Evolutionary conservation across 2,329 filamentous ascomycete species (phyloP).

Genomic region (Dactylonectria macrodidyma): DNA sequence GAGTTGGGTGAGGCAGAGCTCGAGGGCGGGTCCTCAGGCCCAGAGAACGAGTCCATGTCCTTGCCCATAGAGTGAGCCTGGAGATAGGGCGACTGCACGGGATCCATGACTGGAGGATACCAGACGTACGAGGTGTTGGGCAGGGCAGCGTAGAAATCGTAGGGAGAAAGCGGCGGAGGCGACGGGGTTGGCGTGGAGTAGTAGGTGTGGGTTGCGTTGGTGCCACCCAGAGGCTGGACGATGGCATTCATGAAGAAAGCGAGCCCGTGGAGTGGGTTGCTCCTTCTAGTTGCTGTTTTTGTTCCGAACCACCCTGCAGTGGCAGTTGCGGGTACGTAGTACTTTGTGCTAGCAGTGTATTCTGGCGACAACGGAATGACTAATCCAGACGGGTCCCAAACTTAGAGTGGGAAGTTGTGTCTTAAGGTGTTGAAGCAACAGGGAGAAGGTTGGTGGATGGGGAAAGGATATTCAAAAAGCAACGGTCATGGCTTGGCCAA

Average conservation of each 20-base stretch:
- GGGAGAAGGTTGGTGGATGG: background rate
- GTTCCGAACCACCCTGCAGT: constrained; percentile 15
- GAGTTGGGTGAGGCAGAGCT: constrained; percentile 47
- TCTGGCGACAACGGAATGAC: background rate
- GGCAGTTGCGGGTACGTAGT: constrained; percentile 7
- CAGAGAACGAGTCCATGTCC: constrained; percentile 35
- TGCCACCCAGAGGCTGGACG: constrained; percentile 27
- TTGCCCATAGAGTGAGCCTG: constrained; percentile 21
- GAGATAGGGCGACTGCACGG: constrained; percentile 25
- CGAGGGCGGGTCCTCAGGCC: constrained; percentile 36
- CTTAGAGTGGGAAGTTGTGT: background rate
- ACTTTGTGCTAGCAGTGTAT: background rate
- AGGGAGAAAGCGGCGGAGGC: constrained; percentile 32
- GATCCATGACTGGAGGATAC: constrained; percentile 37
- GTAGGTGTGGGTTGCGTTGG: constrained; percentile 26
- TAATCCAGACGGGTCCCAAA: background rate
- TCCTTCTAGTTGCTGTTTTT: constrained; percentile 20
- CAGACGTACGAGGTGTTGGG: constrained; percentile 33
- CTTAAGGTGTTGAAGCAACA: background rate
- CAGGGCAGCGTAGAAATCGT: constrained; percentile 36
- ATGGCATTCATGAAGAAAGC: constrained; percentile 30
- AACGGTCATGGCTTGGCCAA: background rate
- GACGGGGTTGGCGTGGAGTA: constrained; percentile 34
- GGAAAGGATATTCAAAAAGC: background rate
- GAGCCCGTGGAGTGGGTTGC: constrained; percentile 15